Base-by-base conservation (phyloP, 225 moss, liverwort and hornwort species). In the Pseudisothecium myosuroides region DNA sequence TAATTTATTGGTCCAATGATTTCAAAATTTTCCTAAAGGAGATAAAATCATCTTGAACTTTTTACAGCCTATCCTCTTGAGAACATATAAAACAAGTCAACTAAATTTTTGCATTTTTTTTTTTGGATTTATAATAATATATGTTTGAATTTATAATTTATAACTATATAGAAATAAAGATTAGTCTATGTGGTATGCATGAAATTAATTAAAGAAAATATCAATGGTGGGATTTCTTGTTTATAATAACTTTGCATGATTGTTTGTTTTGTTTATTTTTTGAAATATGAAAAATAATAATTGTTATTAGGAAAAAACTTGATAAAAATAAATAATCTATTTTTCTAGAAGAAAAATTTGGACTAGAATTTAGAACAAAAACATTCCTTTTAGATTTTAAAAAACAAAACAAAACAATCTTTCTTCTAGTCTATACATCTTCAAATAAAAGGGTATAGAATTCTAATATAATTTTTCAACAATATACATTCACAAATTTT, bases 221-320 rank as follows among this genome's bases (percentile, higher is more conserved):
- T 24, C 16, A 1, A 10, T 55, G 24, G 37, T 55, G 37, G 37
- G 6, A 24, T 37, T 10, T 10, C 10, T 10, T 14, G 6, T 15
- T 24, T 37, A 37, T 24, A 10, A 26, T 16, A 78, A 55, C 2
- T 26, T 55, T 78, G 14, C 1, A 37, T 78, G 10, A 26, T 16
- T 14, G 0, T 74, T 75, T 50, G n/a, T n/a, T n/a, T n/a, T n/a
- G n/a, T 19, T 21, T 24, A 12, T 15, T 31, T 49, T 50, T 21
- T 29, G 20, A 10, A 37, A 24, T 37, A 23, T 9, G 3, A 54
- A 54, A 54, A 23, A 0, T 0, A 22, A 36, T 37, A 23, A 0
- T 0, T 54, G 6, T 37, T 54, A 10, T 23, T 22, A 12, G 3
- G 0, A 52, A 76, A 52, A 5, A 23, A 0, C 3, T 52, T 11